Evolutionary conservation across 352 stramenopile species (phyloP).

Genomic region (Globisporangium paroecandrum): DNA sequence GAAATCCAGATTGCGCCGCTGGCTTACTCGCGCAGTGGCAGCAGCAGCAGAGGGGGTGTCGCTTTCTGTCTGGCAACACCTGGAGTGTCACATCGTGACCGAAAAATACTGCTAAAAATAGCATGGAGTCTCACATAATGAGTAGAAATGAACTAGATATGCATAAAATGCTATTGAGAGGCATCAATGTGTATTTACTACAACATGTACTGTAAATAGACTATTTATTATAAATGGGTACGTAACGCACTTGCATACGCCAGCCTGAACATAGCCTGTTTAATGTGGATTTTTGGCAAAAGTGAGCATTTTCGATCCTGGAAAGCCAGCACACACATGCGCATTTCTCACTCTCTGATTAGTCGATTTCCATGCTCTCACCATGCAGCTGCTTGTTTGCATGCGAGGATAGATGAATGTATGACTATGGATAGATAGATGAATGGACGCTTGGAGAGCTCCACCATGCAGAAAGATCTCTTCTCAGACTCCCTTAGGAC

Average conservation of each 20-base stretch:
- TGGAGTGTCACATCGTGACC: not conserved
- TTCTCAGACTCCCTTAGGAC: not conserved
- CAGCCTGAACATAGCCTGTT: not conserved
- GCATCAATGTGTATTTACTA: not conserved
- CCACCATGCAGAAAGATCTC: not conserved
- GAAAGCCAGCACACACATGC: not conserved
- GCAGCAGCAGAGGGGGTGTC: not conserved
- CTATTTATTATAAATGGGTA: not conserved
- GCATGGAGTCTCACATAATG: not conserved
- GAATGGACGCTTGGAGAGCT: not conserved
- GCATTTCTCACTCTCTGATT: not conserved
- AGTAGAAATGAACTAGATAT: not conserved
- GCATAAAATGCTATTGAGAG: not conserved
- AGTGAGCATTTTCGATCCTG: not conserved
- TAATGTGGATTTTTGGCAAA: not conserved
- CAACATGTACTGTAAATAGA: not conserved
- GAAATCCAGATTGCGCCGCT: constrained; percentile 2
- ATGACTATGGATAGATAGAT: not conserved
- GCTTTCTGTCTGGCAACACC: not conserved
- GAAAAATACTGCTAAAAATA: constrained; percentile 1
- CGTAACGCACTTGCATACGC: not conserved
- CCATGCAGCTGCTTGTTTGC: not conserved
- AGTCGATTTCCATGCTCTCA: not conserved
- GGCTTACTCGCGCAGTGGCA: not conserved
- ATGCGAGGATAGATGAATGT: not conserved